Evolutionary conservation across 441 rosid species (phyloP), one percentile per base, ranked within the genome.

Genomic region (Erodium texanum): DNA sequence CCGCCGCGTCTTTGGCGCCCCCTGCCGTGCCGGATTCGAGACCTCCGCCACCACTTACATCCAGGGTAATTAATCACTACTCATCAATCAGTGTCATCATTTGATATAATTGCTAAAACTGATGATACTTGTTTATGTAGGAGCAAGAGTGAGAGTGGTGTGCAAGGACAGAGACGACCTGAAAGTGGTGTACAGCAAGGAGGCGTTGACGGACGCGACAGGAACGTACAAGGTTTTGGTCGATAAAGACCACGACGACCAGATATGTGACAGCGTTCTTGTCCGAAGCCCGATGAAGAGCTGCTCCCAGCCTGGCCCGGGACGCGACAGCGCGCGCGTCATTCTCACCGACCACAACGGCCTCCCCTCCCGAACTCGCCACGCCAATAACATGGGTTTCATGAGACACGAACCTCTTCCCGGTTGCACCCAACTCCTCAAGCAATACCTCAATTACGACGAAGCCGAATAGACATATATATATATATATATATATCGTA

Each of bases 41-140:
- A 50, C 58, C 58, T 50, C 58, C 58, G 58, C 58, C 58, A 50
- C 58, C 58, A 50, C 58, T 16, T 50, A 15, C 58, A 50, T 50
- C 58, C 58, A 50, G 0, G 19, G 58, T 50, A 50, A 41, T 41
- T 3, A 36, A 7, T 36, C 1, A 7, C 9, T 36, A 36, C 6
- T 36, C 41, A n/a, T n/a, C n/a, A n/a, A n/a, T n/a, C n/a, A n/a
- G n/a, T n/a, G n/a, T n/a, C n/a, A n/a, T n/a, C n/a, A n/a, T n/a
- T n/a, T n/a, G n/a, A n/a, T n/a, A n/a, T n/a, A n/a, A n/a, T n/a
- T n/a, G n/a, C n/a, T n/a, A n/a, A n/a, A n/a, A n/a, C n/a, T n/a
- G n/a, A n/a, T n/a, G n/a, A n/a, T n/a, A n/a, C n/a, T n/a, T n/a
- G n/a, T n/a, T n/a, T n/a, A n/a, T 15, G 19, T 15, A 50, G 58